These are phyloP conservation scores for Yamadazyma jaroonii DNA, from an alignment of 1,139 yeast genomes.

Conservation along the genomic window DNA sequence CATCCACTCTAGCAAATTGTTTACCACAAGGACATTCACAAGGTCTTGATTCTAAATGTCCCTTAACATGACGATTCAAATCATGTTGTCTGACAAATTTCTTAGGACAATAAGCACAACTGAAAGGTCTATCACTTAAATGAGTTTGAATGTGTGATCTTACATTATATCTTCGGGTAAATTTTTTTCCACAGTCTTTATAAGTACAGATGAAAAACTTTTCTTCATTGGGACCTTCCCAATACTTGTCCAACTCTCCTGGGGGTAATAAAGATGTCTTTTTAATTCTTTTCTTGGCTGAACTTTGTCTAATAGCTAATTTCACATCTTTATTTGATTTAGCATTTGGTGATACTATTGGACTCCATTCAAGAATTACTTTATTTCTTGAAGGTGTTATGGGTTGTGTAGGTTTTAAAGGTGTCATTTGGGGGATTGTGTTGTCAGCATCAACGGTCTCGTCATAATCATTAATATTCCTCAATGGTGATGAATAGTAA, in stretches of 20 bases:
- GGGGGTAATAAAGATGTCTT: constrained; percentile 80
- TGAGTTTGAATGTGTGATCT: constrained; percentile 97
- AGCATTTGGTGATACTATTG: constrained; percentile 47
- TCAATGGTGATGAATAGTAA: constrained; percentile 23
- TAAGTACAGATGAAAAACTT: constrained; percentile 70
- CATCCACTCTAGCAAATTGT: constrained; percentile 86
- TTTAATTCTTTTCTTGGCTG: constrained; percentile 46
- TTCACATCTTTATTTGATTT: constrained; percentile 37
- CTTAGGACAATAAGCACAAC: constrained; percentile 60
- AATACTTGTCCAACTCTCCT: constrained; percentile 82
- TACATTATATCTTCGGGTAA: constrained; percentile 89
- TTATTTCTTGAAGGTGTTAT: constrained; percentile 37
- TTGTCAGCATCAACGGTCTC: constrained; percentile 41
- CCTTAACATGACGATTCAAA: constrained; percentile 82
- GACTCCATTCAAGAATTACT: constrained; percentile 53
- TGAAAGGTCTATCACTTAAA: constrained; percentile 86
- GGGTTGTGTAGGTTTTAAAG: constrained; percentile 30
- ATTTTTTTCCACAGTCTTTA: constrained; percentile 77
- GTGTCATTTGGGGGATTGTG: constrained; percentile 42
- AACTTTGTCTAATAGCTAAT: constrained; percentile 37
- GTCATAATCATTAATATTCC: constrained; percentile 22
- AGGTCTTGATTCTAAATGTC: constrained; percentile 75
- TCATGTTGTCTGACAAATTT: constrained; percentile 91
- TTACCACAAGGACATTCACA: constrained; percentile 86
- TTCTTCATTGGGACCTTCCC: constrained; percentile 75